Evolutionary conservation across 495 filamentous ascomycete species (phyloP), one percentile per base, ranked within the genome.

Genomic region (Glarea lozoyensis): DNA sequence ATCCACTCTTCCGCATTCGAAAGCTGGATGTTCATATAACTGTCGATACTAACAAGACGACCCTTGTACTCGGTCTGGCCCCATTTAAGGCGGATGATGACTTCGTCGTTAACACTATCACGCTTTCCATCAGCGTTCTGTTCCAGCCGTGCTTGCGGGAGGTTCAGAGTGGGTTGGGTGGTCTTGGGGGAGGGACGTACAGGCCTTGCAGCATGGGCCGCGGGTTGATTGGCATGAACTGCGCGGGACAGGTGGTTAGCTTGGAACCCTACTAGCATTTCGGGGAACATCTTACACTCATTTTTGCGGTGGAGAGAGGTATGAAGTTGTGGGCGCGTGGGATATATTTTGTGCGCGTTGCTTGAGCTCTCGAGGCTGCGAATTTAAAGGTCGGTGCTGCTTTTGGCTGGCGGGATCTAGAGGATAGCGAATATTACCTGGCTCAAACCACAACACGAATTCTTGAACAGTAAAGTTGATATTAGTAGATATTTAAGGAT

Each of bases 1-100:
- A 95, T 82, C 66, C 76, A 94, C 58, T 97, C 93, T 66, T 93
- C 86, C 37, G 92, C 87, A 54, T 81, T 78, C 54, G 75, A 75
- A 40, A 98, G 75, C 64, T 96, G 85, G 48, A 98, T 79, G 68
- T 98, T 98, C 89, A 98, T 95, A 75, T 97, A 98, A 55, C 83
- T 88, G 68, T 98, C 92, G 52, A 94, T 84, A 65, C 76, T 84
- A 53, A 97, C 86, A 42, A 98, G 76, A 33, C 73, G 76, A 52
- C 92, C 92, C 60, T 86, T 87, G 75, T 97, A 98, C 66, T 97
- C 93, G 23, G 87, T 92, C 59, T 94, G 80, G 52, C 87, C 88
- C 92, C 92, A 98, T 73, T 98, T 98, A 21, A 98, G 77, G 52
- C 88, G 85, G 32, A 98, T 81, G 42, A 90, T 70, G 57, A 98